Percentiles rank a stretch among this genome's conserved stretches.
Conservation (phyloP, 2,329 filamentous ascomycete species). For the Pseudogymnoascus destructans region DNA sequence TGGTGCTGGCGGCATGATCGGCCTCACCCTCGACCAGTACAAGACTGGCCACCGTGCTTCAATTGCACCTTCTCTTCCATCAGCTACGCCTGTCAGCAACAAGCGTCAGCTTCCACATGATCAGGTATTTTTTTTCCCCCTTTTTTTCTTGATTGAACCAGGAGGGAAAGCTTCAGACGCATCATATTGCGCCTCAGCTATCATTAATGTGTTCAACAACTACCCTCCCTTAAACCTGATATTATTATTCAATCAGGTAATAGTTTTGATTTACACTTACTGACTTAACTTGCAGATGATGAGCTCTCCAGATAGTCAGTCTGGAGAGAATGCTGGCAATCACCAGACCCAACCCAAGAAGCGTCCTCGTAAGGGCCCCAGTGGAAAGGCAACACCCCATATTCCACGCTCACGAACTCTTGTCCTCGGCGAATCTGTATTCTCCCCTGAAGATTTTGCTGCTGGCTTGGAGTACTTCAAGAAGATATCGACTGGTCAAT, state of each 20-base stretch:
- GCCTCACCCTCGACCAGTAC: conserved; percentile 1
- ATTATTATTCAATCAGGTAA: background rate
- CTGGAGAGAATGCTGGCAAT: background rate
- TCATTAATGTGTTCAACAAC: background rate
- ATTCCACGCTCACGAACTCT: background rate
- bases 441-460: background rate
- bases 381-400: background rate
- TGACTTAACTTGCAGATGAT: background rate
- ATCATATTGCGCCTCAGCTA: background rate
- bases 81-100: background rate
- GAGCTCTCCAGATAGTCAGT: background rate
- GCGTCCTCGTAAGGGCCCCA: background rate
- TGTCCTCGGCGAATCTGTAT: background rate
- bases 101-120: background rate
- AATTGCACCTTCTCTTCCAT: background rate
- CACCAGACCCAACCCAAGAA: background rate
- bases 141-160: background rate
- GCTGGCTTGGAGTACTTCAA: background rate
- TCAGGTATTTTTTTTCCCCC: background rate
- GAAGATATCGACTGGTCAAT: background rate
- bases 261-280: background rate
- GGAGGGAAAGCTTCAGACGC: background rate
- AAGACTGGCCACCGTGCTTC: background rate
- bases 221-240: background rate
- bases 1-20: background rate